Conservation (phyloP, 1,284 basidiomycete species). For the Malassezia obtusa region DNA sequence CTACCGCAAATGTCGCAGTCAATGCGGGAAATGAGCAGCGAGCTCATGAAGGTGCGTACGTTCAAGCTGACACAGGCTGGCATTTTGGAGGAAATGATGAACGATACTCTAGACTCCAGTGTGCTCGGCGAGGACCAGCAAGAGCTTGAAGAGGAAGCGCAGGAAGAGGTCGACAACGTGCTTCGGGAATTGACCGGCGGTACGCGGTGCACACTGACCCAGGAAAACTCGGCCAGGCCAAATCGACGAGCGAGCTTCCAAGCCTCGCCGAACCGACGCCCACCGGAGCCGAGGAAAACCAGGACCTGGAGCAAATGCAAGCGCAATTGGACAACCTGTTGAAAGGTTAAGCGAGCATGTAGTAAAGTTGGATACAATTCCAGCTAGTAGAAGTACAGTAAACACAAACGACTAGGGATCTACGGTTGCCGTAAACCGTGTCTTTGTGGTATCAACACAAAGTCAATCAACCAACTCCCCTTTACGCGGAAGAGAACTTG, state of each 20-base stretch:
- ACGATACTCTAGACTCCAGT: slow-evolving; percentile 50
- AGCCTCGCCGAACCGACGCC: slow-evolving; percentile 26
- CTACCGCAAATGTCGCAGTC: slow-evolving; percentile 81
- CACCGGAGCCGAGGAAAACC: slow-evolving; percentile 24
- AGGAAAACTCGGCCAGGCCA: slow-evolving; percentile 38
- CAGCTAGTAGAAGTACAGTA: slow-evolving; percentile 19
- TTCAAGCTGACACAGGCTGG: slow-evolving; percentile 37
- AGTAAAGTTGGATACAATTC: slow-evolving; percentile 1
- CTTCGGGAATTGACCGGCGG: slow-evolving; percentile 91
- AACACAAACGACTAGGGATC: slow-evolving; percentile 5
- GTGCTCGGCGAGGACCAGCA: slow-evolving; percentile 63
- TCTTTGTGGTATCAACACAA: not conserved
- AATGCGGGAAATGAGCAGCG: slow-evolving; percentile 97
- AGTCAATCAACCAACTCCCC: not conserved
- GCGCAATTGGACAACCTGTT: slow-evolving; percentile 41
- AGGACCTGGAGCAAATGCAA: slow-evolving; percentile 44
- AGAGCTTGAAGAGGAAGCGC: slow-evolving; percentile 89
- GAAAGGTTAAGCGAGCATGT: not conserved
- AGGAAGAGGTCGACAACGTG: slow-evolving; percentile 93
- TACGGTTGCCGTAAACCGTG: not conserved
- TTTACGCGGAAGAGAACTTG: slow-evolving; percentile 54
- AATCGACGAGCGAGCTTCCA: slow-evolving; percentile 29
- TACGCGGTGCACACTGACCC: slow-evolving; percentile 52
- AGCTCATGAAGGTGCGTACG: slow-evolving; percentile 72
- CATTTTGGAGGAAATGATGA: slow-evolving; percentile 51